Base-by-base conservation (phyloP, 208 protist species). In the Trypanosoma conorhini region DNA sequence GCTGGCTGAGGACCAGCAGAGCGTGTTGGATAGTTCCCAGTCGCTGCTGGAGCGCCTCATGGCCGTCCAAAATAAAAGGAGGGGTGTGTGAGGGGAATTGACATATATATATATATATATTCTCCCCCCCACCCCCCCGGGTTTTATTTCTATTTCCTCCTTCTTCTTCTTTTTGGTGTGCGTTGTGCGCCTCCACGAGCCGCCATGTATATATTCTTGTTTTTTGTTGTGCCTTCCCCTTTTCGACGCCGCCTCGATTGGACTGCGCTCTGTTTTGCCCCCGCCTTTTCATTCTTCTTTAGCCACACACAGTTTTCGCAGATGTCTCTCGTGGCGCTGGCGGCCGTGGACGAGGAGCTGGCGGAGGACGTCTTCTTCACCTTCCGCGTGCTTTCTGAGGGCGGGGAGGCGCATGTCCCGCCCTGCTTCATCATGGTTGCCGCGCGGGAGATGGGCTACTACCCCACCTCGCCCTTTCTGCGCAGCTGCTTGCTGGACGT, bases 401-500 rank as follows among this genome's bases (percentile, higher is more conserved):
- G 65, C 62, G 42, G 38, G 10, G 79, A 89, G 54, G 51, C 77
- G 19, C 86, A 82, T 72, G 76, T 92, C 33, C 87, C 87, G 13
- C 22, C 69, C 13, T 73, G 35, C 21, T 76, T 83, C 30, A 40
- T 79, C 44, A 60, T 66, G 48, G 31, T 63, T n/a, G 80, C 84
- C 10, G 65, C 71, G 24, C 86, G 81, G 15, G 86, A 88, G 63
- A 72, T 81, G 35, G 83, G 86, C 13, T 88, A 87, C 62, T 91
- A 83, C 63, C 86, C 86, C 24, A 87, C 77, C 15, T 24, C 70
- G 12, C 59, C 71, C 15, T 79, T 79, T 30, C 52, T 77, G n/a
- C 67, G 74, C 54, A 56, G 60, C 17, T 66, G 74, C 59, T 46
- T 80, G 0, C 66, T 51, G 30, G 40, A 69, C 26, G 62, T 72